Base-by-base conservation (phyloP, 331 rosid genomes). In the Saraca asoca region DNA sequence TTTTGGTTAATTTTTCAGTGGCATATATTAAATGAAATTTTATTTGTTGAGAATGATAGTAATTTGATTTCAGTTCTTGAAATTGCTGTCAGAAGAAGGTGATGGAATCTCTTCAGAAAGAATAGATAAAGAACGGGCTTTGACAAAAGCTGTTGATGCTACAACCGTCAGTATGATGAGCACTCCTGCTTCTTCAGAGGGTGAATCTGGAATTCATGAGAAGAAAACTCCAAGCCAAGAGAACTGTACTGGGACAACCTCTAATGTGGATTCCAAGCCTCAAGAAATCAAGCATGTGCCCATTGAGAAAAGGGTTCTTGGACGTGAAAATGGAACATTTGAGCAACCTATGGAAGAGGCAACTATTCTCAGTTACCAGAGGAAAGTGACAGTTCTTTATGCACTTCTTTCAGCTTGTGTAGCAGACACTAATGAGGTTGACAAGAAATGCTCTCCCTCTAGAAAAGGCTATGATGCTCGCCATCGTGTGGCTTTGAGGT, bases 401-500 rank as follows among this genome's bases (percentile, higher is more conserved):
- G 71, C 81, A 68, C 89, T 92, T 54, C 78, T 92, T 67, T 84
- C 94, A 14, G 96, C 98, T 77, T 89, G 98, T 74, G 77, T 89
- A 77, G 91, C 91, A 39, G 91, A 89, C 75, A 62, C 51, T 39
- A 54, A 78, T 29, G 85, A 70, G 66, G 78, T 55, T 3, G 78
- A 78, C 64, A 78, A 76, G 70, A 81, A 82, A 42, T 56, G 66
- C 51, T 39, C 69, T 56, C 82, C 72, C 37, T 64, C 62, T 69
- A 82, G 85, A 81, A 83, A 79, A 75, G 96, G 98, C 13, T 93
- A 87, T 54, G 98, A 93, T 76, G 96, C 98, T 60, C 91, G 98
- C 5, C 91, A 89, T 80, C 94, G 95, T 55, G 88, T 81, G 51
- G 82, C 95, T 64, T 75, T 93, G 66, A 81, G 94, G 42, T 69